Evolutionary conservation across 2,329 filamentous ascomycete genomes (phyloP).

Genomic region (Fusarium albosuccineum): DNA sequence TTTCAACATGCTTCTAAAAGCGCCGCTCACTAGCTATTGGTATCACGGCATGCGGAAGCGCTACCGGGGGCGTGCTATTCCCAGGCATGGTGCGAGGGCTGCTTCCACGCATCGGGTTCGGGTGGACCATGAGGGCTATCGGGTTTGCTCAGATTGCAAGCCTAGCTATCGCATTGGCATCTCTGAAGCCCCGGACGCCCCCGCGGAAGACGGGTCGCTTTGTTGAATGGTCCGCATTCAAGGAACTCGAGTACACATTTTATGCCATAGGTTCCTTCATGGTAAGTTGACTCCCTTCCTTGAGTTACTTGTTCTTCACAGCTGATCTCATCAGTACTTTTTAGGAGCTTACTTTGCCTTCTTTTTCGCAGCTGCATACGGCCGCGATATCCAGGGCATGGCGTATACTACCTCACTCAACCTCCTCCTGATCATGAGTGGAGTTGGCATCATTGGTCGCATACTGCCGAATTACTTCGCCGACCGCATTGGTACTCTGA

Average conservation of each 20-base stretch:
- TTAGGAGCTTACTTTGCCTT: not conserved
- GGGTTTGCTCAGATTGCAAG: not conserved
- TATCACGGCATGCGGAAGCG: not conserved
- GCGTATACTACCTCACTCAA: not conserved
- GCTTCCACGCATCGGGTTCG: not conserved
- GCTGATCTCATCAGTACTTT: not conserved
- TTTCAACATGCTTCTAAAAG: not conserved
- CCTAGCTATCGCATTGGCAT: not conserved
- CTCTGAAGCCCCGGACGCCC: not conserved
- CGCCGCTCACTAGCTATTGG: not conserved
- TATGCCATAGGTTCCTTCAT: not conserved
- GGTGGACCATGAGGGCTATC: not conserved
- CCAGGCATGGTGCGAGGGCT: not conserved
- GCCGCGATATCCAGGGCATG: not conserved
- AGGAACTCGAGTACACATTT: not conserved
- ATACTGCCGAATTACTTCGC: not conserved
- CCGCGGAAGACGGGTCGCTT: not conserved
- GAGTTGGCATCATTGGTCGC: not conserved
- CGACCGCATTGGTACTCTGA: not conserved
- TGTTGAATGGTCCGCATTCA: not conserved
- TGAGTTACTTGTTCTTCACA: not conserved
- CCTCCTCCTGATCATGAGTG: not conserved
- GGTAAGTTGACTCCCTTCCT: not conserved
- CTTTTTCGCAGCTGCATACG: not conserved
- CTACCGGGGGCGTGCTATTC: not conserved